These are phyloP conservation scores for Penicillium sp. DNA, from an alignment of 2,329 filamentous ascomycete species.

Conservation along the genomic window DNA sequence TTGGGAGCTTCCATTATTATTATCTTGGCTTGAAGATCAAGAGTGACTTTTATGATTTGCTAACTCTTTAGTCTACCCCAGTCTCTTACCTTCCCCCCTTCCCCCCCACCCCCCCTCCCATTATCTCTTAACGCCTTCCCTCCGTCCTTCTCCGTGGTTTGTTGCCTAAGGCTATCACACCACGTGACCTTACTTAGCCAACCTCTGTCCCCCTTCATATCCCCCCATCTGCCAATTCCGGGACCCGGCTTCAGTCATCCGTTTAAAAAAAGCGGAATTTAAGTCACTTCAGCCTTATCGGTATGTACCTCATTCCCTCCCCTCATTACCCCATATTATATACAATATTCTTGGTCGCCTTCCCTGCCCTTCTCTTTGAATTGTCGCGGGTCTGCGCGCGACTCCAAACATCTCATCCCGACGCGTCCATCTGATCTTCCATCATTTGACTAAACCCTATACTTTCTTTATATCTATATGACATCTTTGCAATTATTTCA, in stretches of 20 bases:
- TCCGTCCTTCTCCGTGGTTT: neutral
- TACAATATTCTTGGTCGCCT: neutral
- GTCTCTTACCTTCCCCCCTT: conserved; percentile 3
- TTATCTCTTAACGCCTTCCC: neutral
- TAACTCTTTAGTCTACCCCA: conserved; percentile 7
- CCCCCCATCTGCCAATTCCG: conserved; percentile 31
- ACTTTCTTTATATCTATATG: neutral
- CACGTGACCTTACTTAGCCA: conserved; percentile 27
- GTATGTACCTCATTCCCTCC: conserved; percentile 34
- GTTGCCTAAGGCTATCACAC: conserved; percentile 20
- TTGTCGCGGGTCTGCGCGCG: conserved; percentile 23
- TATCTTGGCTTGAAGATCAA: conserved; percentile 3
- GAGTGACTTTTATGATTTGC: conserved; percentile 4
- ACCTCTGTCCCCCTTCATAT: conserved; percentile 28
- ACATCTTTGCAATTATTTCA: conserved; percentile 1
- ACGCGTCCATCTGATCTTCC: conserved; percentile 17
- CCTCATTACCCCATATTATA: conserved; percentile 8
- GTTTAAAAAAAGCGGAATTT: conserved; percentile 38
- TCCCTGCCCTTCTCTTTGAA: conserved; percentile 8
- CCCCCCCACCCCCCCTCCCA: conserved; percentile 5
- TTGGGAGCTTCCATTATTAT: conserved; percentile 8
- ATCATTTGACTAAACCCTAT: neutral
- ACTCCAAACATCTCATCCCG: conserved; percentile 18
- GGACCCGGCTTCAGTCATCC: conserved; percentile 38
- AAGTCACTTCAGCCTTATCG: conserved; percentile 43